Evolutionary conservation across 2,329 filamentous ascomycete genomes (phyloP).

Genomic region (Pyrenochaeta sp.): DNA sequence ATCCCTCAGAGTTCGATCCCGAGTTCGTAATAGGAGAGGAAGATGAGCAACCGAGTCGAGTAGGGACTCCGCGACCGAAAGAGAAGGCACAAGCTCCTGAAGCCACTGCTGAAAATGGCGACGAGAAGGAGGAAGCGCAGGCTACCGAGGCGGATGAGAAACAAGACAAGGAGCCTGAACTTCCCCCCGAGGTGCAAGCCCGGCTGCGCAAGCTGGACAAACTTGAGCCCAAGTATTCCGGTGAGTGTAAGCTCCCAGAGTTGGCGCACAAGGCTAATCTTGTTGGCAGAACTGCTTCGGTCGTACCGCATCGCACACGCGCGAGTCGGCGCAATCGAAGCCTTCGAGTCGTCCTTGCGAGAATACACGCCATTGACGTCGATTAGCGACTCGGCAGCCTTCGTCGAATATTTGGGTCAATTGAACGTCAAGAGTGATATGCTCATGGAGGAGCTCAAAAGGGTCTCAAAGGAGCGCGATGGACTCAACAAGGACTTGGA

Average conservation of each 20-base stretch:
- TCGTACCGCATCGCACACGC: conserved; percentile 93
- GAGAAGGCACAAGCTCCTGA: conserved; percentile 47
- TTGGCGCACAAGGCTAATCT: conserved; percentile 21
- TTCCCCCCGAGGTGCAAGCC: conserved; percentile 76
- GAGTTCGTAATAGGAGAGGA: conserved; percentile 89
- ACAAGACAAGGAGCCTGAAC: conserved; percentile 57
- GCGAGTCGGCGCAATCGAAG: conserved; percentile 85
- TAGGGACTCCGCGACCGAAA: conserved; percentile 65
- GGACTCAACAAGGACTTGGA: conserved; percentile 78
- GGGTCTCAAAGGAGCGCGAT: conserved; percentile 83
- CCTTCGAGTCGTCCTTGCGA: conserved; percentile 88
- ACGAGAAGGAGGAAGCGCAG: conserved; percentile 45
- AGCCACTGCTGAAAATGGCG: conserved; percentile 28
- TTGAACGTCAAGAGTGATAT: conserved; percentile 87
- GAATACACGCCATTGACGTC: conserved; percentile 93
- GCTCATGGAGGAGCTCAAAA: conserved; percentile 91
- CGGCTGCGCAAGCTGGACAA: conserved; percentile 89
- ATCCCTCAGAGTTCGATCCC: conserved; percentile 86
- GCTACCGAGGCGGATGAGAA: conserved; percentile 39
- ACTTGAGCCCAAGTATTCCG: conserved; percentile 85
- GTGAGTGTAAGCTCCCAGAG: conserved; percentile 53
- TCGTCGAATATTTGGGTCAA: conserved; percentile 91
- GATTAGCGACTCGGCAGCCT: conserved; percentile 82
- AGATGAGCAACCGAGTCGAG: conserved; percentile 70
- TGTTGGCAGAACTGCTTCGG: conserved; percentile 76